phyloP scores from a whole-genome alignment of 139 green algal genomes.

The Zygnema cylindricum region DNA sequence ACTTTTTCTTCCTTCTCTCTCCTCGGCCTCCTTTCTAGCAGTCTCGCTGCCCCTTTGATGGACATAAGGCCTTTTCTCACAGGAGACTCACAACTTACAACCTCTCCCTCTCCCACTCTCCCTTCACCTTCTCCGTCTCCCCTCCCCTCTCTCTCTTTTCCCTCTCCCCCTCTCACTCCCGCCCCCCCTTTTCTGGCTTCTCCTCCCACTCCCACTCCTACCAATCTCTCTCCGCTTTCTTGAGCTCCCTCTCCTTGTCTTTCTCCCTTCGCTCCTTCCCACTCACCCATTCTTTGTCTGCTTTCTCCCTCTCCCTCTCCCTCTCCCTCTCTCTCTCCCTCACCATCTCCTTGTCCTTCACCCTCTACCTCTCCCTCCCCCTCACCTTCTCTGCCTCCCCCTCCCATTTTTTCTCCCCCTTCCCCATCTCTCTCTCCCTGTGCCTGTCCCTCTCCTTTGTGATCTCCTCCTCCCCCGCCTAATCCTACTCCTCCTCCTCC shows the following conservation, averaged over 20 bases:
- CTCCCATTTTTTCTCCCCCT: neutral
- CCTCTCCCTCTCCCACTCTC: neutral
- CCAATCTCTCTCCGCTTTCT: no score
- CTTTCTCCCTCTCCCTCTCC: no score
- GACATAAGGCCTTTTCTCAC: slow-evolving; percentile 1
- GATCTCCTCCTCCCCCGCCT: no score
- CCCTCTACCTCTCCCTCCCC: neutral
- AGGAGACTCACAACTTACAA: no score
- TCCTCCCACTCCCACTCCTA: no score
- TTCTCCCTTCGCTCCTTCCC: neutral
- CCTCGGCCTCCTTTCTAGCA: neutral
- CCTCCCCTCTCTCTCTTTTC: neutral
- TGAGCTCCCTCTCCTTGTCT: neutral
- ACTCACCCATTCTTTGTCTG: neutral
- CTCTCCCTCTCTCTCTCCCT: no score
- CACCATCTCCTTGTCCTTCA: no score
- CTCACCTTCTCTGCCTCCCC: neutral
- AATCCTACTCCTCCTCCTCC: no score
- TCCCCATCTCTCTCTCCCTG: neutral
- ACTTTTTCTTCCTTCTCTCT: no score
- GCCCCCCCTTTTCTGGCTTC: no score
- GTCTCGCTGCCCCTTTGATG: neutral
- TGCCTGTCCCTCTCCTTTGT: no score
- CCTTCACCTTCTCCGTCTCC: neutral
- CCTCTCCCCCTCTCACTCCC: no score